These are phyloP conservation scores for Hypsizygus ulmarius DNA, from an alignment of 1,284 basidiomycete species.

Conservation along the genomic window DNA sequence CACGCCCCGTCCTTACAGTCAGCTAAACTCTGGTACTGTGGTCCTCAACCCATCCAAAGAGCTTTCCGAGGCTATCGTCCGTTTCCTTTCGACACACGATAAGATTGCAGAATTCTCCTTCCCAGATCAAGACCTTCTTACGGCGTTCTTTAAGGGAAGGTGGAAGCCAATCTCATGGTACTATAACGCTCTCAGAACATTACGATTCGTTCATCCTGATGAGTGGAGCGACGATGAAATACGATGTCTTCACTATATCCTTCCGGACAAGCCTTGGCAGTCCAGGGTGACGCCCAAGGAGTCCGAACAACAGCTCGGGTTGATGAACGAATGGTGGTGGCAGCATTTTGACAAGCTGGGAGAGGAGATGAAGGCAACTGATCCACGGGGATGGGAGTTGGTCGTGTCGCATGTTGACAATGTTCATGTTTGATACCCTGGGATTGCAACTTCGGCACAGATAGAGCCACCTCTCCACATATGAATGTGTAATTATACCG, in stretches of 20 bases:
- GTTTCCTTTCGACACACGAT: slow-evolving; percentile 68
- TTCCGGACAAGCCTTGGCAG: slow-evolving; percentile 77
- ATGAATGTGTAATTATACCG: neutral
- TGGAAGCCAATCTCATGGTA: slow-evolving; percentile 77
- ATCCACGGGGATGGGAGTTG: slow-evolving; percentile 51
- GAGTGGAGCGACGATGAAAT: slow-evolving; percentile 81
- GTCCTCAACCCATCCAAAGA: slow-evolving; percentile 75
- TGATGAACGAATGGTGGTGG: slow-evolving; percentile 77
- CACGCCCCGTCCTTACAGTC: slow-evolving; percentile 70
- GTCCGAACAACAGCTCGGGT: slow-evolving; percentile 39
- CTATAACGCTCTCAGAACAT: slow-evolving; percentile 85
- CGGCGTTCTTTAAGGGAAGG: slow-evolving; percentile 73
- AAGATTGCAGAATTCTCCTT: slow-evolving; percentile 74
- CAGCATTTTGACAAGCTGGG: slow-evolving; percentile 54
- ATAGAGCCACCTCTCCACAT: no score
- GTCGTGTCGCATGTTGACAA: slow-evolving; percentile 48
- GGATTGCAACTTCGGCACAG: neutral
- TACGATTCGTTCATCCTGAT: slow-evolving; percentile 63
- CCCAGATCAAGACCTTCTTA: slow-evolving; percentile 91
- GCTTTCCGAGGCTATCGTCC: slow-evolving; percentile 50
- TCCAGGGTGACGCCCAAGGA: slow-evolving; percentile 34
- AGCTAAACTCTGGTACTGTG: slow-evolving; percentile 89
- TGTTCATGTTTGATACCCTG: slow-evolving; percentile 2
- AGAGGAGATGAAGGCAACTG: slow-evolving; percentile 42
- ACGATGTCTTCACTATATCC: slow-evolving; percentile 72